Evolutionary conservation across 1,139 yeast genomes (phyloP).

Genomic region (Saccharomyces pastorianus): DNA sequence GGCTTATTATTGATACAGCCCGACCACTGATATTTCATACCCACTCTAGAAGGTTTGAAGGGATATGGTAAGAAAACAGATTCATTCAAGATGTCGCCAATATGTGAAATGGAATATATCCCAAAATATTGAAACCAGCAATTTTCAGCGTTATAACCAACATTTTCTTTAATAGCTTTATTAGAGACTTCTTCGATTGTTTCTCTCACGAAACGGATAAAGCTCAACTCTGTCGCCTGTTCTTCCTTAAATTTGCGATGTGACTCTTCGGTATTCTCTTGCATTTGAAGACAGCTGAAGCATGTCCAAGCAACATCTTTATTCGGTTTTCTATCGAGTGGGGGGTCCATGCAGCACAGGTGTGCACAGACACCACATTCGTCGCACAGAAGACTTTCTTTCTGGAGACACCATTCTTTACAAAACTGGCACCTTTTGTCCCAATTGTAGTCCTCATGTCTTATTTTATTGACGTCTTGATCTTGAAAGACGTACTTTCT

Average conservation of each 20-base stretch:
- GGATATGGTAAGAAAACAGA: slow-evolving; percentile 24
- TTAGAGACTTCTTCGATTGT: slow-evolving; percentile 8
- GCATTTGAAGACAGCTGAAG: slow-evolving; percentile 56
- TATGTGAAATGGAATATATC: slow-evolving; percentile 16
- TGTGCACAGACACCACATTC: slow-evolving; percentile 66
- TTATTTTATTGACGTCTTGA: not conserved
- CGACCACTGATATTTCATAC: slow-evolving; percentile 27
- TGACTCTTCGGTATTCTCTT: slow-evolving; percentile 18
- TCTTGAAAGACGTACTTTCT: slow-evolving; percentile 18
- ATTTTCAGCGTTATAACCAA: slow-evolving; percentile 13
- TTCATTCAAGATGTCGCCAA: slow-evolving; percentile 18
- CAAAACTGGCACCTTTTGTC: slow-evolving; percentile 57
- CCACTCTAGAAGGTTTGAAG: slow-evolving; percentile 24
- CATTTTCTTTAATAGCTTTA: slow-evolving; percentile 4
- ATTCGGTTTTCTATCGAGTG: slow-evolving; percentile 68
- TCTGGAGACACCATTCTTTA: slow-evolving; percentile 72
- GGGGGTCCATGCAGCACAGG: slow-evolving; percentile 82
- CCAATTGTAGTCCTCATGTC: slow-evolving; percentile 25
- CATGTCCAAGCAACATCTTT: slow-evolving; percentile 94
- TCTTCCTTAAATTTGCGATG: slow-evolving; percentile 10
- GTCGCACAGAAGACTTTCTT: slow-evolving; percentile 74
- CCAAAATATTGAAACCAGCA: slow-evolving; percentile 30
- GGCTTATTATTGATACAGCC: slow-evolving; percentile 13
- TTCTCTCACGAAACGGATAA: not conserved
- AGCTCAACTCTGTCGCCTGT: slow-evolving; percentile 2